Evolutionary conservation across 1,139 yeast genomes (phyloP), one percentile per base, ranked within the genome.

Genomic region (Meyerozyma smithsonii): DNA sequence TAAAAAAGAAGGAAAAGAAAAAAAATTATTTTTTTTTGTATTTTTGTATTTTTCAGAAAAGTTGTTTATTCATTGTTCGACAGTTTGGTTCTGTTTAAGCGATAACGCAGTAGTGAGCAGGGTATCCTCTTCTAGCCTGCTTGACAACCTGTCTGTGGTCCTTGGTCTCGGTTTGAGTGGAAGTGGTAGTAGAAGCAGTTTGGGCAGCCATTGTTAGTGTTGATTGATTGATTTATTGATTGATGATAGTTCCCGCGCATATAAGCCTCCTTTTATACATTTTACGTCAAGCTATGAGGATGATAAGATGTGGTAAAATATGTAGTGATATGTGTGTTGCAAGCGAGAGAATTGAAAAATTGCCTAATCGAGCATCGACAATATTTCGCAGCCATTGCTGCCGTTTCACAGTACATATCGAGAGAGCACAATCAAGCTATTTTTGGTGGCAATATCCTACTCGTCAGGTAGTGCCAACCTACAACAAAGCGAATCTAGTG

Each of bases 141-240:
- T 16, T 30, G 21, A n/a, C 5, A 6, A 14, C 14, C 34, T 19
- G 3, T 17, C 34, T 16, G 34, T 30, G n/a, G 34, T 30, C 34
- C 12, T 18, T 16, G 12, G 34, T 30, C 8, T 30, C 34, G 34
- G 20, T 14, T 15, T 28, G 16, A 14, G 32, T 17, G 21, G 20
- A 17, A 18, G 34, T 14, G 21, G 34, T 11, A 30, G 34, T 30
- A 15, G 32, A 28, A 30, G 34, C 16, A 30, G 34, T 17, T 30
- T 30, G 34, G 16, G 34, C 34, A 14, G 21, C 34, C 34, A 30
- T 30, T 11, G 34, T 30, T 17, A 21, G 15, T 16, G 2, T 17
- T 17, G 34, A 10, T 30, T 23, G 25, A 11, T 23, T 23, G 25
- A 23, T 23, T 11, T 21, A 23, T 11, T 23, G 25, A 30, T 11